Percentiles rank a stretch among this genome's conserved stretches.
Conservation (phyloP, 345 rosid genomes). For the Hypericum androsaemum region DNA sequence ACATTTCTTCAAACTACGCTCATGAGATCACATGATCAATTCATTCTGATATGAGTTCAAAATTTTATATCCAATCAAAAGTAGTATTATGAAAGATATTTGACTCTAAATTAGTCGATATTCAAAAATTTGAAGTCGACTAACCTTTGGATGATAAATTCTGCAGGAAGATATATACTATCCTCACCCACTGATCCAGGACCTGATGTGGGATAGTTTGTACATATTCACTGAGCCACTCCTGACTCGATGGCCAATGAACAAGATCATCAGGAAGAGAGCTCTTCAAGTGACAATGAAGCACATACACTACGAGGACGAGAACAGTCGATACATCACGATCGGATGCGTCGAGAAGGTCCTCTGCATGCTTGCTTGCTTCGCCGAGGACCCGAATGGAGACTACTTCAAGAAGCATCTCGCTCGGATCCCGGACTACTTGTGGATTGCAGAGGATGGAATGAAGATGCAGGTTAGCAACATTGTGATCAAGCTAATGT, state of each 20-base stretch:
- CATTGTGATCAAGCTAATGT: neutral
- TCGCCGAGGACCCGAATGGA: neutral
- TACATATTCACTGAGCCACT: neutral
- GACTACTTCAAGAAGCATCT: neutral
- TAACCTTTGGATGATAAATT: too few relatives aligned
- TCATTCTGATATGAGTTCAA: too few relatives aligned
- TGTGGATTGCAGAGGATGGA: conserved; percentile 1
- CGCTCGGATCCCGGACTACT: neutral
- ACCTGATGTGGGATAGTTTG: neutral
- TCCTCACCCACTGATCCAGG: neutral
- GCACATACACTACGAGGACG: conserved; percentile 3
- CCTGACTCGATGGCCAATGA: neutral
- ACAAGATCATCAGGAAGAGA: neutral
- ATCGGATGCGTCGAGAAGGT: neutral
- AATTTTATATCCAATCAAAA: too few relatives aligned
- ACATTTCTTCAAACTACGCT: too few relatives aligned
- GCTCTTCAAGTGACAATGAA: neutral
- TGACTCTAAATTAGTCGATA: too few relatives aligned
- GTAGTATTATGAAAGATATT: too few relatives aligned
- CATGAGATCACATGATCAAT: too few relatives aligned
- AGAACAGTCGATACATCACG: neutral
- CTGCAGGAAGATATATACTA: neutral
- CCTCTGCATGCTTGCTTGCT: neutral
- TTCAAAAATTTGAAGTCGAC: too few relatives aligned
- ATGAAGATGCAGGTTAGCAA: neutral